phyloP scores from a whole-genome alignment of 2,329 filamentous ascomycete genomes.

The Ophiostoma piceae region DNA sequence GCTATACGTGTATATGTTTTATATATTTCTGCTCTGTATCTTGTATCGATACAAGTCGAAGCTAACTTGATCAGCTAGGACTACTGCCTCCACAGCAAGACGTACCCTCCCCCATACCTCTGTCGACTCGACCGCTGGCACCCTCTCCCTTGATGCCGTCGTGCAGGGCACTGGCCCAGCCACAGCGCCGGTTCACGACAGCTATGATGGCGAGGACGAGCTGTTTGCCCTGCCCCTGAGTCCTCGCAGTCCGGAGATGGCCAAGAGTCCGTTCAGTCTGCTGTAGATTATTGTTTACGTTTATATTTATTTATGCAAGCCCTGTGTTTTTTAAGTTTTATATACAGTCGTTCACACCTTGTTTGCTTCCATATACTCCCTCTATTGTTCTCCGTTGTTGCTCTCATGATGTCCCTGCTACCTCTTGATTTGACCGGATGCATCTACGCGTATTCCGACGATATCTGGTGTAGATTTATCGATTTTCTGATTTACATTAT shows the following conservation, averaged over 20 bases:
- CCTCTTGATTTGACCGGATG: not conserved
- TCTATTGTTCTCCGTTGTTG: not conserved
- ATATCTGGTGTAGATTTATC: not conserved
- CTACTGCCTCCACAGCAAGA: not conserved
- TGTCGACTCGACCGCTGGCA: not conserved
- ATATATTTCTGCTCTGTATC: not conserved
- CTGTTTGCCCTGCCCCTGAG: conserved; percentile 84
- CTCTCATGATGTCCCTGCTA: not conserved
- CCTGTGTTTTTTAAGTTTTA: not conserved
- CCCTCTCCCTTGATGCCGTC: conserved; percentile 38
- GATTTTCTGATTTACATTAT: not conserved
- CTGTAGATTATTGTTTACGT: conserved; percentile 30
- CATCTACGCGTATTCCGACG: not conserved
- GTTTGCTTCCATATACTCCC: not conserved
- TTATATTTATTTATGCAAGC: not conserved
- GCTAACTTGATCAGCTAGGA: not conserved
- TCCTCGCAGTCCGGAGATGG: conserved; percentile 79
- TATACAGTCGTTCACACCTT: not conserved
- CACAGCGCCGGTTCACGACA: not conserved
- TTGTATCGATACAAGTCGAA: not conserved
- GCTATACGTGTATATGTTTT: not conserved
- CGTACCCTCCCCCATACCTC: not conserved
- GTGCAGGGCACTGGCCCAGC: conserved; percentile 31
- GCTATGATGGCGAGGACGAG: conserved; percentile 63
- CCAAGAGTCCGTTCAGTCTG: conserved; percentile 71